Evolutionary conservation across 441 rosid genomes (phyloP).

Genomic region (Adansonia gregorii): DNA sequence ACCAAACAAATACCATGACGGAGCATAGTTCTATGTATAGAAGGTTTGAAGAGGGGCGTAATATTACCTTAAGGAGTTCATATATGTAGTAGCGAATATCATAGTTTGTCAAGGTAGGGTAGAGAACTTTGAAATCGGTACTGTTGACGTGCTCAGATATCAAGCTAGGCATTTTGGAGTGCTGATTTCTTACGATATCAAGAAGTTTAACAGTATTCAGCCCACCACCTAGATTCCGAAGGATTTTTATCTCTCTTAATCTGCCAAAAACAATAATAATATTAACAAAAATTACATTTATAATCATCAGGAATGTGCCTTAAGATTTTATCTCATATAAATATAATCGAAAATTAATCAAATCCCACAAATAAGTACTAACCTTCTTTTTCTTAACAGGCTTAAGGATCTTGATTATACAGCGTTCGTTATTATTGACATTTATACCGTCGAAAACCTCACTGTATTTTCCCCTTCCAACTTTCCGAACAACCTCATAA

Average conservation of each 20-base stretch:
- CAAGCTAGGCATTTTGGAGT: constrained; percentile 95
- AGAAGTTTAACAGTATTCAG: constrained; percentile 87
- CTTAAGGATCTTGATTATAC: constrained; percentile 91
- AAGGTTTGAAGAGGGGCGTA: not conserved
- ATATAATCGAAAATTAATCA: constrained; percentile 13
- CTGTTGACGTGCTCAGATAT: constrained; percentile 91
- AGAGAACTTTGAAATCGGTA: constrained; percentile 90
- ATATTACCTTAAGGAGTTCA: constrained; percentile 87
- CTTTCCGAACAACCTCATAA: constrained; percentile 93
- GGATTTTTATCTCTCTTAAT: constrained; percentile 95
- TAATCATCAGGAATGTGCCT: constrained; percentile 18
- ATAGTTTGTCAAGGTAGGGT: constrained; percentile 92
- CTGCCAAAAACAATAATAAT: constrained; percentile 41
- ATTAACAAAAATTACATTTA: constrained; percentile 23
- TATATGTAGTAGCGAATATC: constrained; percentile 94
- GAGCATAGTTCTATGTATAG: not conserved
- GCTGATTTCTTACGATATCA: constrained; percentile 91
- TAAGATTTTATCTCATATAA: not conserved
- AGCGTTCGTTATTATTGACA: constrained; percentile 77
- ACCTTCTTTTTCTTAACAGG: constrained; percentile 99
- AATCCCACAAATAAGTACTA: constrained; percentile 22
- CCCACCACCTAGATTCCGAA: constrained; percentile 91
- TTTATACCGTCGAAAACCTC: constrained; percentile 92
- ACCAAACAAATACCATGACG: constrained; percentile 1
- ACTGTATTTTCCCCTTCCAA: constrained; percentile 94